Conservation (phyloP, 2,329 filamentous ascomycete species). For the Geosmithia flava region DNA sequence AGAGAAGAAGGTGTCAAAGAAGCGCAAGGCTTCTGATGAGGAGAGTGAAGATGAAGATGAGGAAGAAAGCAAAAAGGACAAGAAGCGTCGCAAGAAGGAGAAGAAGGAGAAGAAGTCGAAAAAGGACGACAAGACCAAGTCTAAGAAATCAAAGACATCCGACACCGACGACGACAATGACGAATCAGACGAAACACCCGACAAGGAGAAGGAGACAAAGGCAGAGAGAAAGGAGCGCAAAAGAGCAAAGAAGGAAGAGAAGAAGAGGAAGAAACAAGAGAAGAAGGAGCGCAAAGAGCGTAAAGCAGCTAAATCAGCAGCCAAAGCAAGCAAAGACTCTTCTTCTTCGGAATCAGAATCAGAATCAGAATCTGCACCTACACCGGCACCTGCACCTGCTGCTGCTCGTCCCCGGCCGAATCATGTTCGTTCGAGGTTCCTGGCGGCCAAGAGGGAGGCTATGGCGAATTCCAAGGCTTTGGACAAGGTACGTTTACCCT, state of each 20-base stretch:
- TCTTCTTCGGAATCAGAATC: slow-evolving; percentile 4
- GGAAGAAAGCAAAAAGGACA: slow-evolving; percentile 6
- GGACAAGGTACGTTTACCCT: slow-evolving; percentile 65
- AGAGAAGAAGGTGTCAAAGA: slow-evolving; percentile 23
- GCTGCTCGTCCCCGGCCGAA: slow-evolving; percentile 32
- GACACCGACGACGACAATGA: slow-evolving; percentile 1
- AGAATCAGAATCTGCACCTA: slow-evolving; percentile 13
- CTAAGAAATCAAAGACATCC: neutral
- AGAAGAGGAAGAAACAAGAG: slow-evolving; percentile 29
- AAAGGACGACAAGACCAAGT: slow-evolving; percentile 18
- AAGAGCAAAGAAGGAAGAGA: slow-evolving; percentile 35
- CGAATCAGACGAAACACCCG: slow-evolving; percentile 16
- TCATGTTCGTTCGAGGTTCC: slow-evolving; percentile 67
- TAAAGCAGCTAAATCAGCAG: slow-evolving; percentile 15
- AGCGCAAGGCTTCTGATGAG: slow-evolving; percentile 26
- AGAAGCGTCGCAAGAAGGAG: slow-evolving; percentile 15
- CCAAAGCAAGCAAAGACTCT: neutral
- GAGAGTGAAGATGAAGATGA: slow-evolving; percentile 11
- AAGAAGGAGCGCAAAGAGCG: slow-evolving; percentile 36
- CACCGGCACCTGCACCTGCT: slow-evolving; percentile 30
- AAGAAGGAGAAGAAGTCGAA: slow-evolving; percentile 17
- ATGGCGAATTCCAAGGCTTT: slow-evolving; percentile 70
- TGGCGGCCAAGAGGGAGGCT: slow-evolving; percentile 78
- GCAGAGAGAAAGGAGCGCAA: slow-evolving; percentile 29
- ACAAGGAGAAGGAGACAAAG: slow-evolving; percentile 27